Evolutionary conservation across 495 filamentous ascomycete genomes (phyloP).

Genomic region (Aspergillus haitiensis): DNA sequence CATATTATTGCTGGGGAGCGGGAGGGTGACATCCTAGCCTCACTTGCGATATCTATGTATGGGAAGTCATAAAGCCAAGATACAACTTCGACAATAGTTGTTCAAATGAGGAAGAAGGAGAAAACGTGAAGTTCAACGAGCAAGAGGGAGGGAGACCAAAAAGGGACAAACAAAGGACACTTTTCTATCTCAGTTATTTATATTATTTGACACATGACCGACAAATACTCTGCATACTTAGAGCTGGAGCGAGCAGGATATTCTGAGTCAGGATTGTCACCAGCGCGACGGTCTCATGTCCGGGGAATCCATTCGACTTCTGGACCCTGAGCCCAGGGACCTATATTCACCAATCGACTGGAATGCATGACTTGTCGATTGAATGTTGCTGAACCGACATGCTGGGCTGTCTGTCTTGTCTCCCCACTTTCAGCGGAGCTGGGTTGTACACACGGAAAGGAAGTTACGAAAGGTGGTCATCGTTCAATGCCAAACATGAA

Average conservation of each 20-base stretch:
- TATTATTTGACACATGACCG: conserved; percentile 4
- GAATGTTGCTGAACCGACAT: too few relatives aligned
- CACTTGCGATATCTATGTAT: background rate
- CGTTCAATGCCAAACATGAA: too few relatives aligned
- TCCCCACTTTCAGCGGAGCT: too few relatives aligned
- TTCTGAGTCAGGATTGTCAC: conserved; percentile 10
- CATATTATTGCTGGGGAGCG: background rate
- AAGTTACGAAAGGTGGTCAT: too few relatives aligned
- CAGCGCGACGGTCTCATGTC: conserved; percentile 13
- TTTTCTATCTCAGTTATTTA: conserved; percentile 6
- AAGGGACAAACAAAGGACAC: background rate
- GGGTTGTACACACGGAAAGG: too few relatives aligned
- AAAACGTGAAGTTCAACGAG: background rate
- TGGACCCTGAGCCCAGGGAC: background rate
- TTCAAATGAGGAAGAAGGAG: background rate
- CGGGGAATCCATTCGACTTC: conserved; percentile 2
- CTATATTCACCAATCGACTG: too few relatives aligned
- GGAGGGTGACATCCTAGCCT: conserved; percentile 9
- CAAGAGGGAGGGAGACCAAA: background rate
- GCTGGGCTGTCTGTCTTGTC: too few relatives aligned
- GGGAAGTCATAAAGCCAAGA: conserved; percentile 5
- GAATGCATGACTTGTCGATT: too few relatives aligned
- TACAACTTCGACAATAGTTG: background rate
- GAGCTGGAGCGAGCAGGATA: conserved; percentile 3
- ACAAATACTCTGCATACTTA: conserved; percentile 9